Percentiles rank a stretch among this genome's conserved stretches.
Evolutionary conservation across 2,329 filamentous ascomycete species (phyloP).

Genomic region (Trichoderma hamatum): DNA sequence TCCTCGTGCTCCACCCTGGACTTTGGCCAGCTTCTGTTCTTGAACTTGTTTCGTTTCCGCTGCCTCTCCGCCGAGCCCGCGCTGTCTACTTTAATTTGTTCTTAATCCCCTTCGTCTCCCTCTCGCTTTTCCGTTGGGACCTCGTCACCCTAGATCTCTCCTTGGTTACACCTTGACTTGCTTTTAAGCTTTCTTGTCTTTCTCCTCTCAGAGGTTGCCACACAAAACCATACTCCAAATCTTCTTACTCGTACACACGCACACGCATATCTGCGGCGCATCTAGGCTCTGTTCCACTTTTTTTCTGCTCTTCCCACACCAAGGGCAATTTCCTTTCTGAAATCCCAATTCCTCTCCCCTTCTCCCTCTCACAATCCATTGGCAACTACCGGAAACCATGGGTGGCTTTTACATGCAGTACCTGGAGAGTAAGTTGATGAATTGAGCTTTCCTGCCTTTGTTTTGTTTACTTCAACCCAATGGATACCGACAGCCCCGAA

Average conservation of each 20-base stretch:
- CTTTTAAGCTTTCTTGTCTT: conserved; percentile 6
- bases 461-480: conserved; percentile 29
- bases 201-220: conserved; percentile 16
- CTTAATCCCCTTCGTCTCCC: conserved; percentile 33
- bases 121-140: conserved; percentile 49
- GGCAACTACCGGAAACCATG: conserved; percentile 48
- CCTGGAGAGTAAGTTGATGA: conserved; percentile 67
- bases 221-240: conserved; percentile 16
- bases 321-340: conserved; percentile 14
- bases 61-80: conserved; percentile 21
- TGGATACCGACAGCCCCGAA: conserved; percentile 28
- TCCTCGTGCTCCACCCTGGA: conserved; percentile 24
- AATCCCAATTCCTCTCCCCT: conserved; percentile 10
- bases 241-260: conserved; percentile 16
- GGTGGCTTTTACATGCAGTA: conserved; percentile 73
- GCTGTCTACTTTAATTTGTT: conserved; percentile 26
- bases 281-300: conserved; percentile 32
- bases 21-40: conserved; percentile 22
- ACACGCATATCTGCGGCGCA: conserved; percentile 19
- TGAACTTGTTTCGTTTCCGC: conserved; percentile 26
- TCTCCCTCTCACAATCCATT: conserved; percentile 11
- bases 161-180: conserved; percentile 7
- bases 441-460: conserved; percentile 24
- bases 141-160: conserved; percentile 26
- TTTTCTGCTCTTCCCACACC: conserved; percentile 23